Evolutionary conservation across 345 rosid species (phyloP), one percentile per base, ranked within the genome.

Genomic region (Gossypium ekmanianum): DNA sequence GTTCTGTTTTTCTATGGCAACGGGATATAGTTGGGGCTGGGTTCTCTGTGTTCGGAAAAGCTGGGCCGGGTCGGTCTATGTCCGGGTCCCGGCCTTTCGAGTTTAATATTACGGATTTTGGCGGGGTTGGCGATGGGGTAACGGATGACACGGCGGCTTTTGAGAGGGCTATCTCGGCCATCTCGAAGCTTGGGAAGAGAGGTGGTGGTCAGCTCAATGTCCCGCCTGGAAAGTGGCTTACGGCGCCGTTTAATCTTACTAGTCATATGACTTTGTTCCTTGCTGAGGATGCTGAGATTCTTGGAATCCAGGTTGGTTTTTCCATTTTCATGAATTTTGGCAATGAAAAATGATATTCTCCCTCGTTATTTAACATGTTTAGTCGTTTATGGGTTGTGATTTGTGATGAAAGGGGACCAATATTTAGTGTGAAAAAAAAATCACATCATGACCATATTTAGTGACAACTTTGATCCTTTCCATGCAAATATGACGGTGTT

Each of bases 161-260:
- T 73, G 91, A 93, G 88, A 83, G 92, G 83, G 99, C 97, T n/a
- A 77, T 95, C 69, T 55, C 47, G 64, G 89, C 88, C 9, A 93
- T 95, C 75, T 88, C 97, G 59, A 90, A 90, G 92, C 84, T 90
- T 11, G 88, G 75, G 73, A 82, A 79, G 81, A 83, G 75, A 44
- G 98, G 97, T 2, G 98, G 97, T 1, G 99, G 88, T 4, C 98
- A 90, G 91, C 89, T 95, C 39, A 93, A 95, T 77, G 97, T 95
- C 67, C 93, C 96, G 45, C 90, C 98, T 0, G 99, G 99, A 48
- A 86, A 80, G 67, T 95, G 99, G 99, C 88, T 95, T 1, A 91
- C 99, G 69, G 97, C 93, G 34, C 99, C 99, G 63, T 95, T 95
- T 85, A 95, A 95, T 80, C 91, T 93, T 61, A 91, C 98, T 9